A percentile compares a stretch with the other conserved stretches of the same genome.
Evolutionary conservation across 495 filamentous ascomycete genomes (phyloP).

Genomic region (Neurospora cerealis): DNA sequence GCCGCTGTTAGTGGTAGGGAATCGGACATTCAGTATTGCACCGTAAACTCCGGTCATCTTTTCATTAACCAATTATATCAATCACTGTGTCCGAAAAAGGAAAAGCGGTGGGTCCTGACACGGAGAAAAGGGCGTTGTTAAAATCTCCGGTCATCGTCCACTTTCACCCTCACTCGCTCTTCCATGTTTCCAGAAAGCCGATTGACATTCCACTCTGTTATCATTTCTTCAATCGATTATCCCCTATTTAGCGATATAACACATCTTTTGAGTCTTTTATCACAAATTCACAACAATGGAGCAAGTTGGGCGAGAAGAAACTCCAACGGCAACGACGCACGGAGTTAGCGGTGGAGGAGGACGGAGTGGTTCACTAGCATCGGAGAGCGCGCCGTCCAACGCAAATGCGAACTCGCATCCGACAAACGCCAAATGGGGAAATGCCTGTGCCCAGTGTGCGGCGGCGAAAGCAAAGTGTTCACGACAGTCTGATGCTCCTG

Average conservation of each 20-base stretch:
- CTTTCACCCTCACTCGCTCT: background rate
- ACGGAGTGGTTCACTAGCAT: background rate
- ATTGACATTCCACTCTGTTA: background rate
- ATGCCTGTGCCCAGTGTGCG: constrained; percentile 2
- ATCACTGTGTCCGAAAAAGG: background rate
- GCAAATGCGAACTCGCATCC: background rate
- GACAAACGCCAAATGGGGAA: constrained; percentile 1
- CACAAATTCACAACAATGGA: background rate
- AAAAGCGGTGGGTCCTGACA: background rate
- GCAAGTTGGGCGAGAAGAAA: background rate
- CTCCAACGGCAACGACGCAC: background rate
- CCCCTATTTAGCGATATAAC: background rate
- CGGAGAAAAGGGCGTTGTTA: background rate
- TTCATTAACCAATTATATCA: background rate
- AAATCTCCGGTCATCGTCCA: background rate
- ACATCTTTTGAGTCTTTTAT: background rate
- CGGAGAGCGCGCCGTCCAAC: background rate
- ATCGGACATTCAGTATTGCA: background rate
- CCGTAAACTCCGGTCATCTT: background rate
- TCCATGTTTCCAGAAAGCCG: background rate
- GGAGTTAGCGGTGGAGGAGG: background rate
- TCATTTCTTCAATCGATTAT: background rate
- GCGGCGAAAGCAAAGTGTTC: constrained; percentile 1
- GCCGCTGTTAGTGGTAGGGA: background rate
- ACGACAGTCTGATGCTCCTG: background rate